Evolutionary conservation across 495 filamentous ascomycete genomes (phyloP).

Genomic region (Aspergillus taichungensis): DNA sequence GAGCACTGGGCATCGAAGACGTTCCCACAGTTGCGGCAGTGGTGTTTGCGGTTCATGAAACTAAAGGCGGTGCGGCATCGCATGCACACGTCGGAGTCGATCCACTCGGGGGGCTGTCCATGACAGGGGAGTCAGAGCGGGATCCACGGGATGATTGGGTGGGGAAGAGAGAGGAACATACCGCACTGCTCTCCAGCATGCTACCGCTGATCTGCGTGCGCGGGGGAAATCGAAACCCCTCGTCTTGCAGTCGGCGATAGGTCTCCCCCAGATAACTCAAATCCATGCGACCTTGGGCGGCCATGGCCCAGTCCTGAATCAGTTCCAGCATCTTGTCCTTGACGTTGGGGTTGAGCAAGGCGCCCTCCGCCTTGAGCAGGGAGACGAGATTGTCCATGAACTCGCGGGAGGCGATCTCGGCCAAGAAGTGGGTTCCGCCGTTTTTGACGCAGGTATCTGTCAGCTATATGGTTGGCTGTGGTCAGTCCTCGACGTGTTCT

Average conservation of each 20-base stretch:
- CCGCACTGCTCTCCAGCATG: conserved; percentile 94
- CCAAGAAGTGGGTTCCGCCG: conserved; percentile 90
- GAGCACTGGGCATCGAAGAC: conserved; percentile 94
- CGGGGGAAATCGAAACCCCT: conserved; percentile 86
- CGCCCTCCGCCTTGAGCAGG: conserved; percentile 70
- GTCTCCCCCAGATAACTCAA: conserved; percentile 80
- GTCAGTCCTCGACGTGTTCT: conserved; percentile 14
- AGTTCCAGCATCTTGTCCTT: conserved; percentile 84
- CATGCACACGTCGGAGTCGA: conserved; percentile 98
- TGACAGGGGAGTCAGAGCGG: not conserved
- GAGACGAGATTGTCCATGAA: conserved; percentile 97
- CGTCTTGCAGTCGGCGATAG: conserved; percentile 69
- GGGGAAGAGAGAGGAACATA: conserved; percentile 40
- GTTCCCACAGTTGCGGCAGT: conserved; percentile 95
- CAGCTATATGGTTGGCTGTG: conserved; percentile 39
- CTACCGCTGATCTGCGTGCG: conserved; percentile 78
- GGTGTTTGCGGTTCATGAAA: conserved; percentile 96
- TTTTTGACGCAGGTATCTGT: conserved; percentile 99
- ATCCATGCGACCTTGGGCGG: conserved; percentile 76
- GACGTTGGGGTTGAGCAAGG: conserved; percentile 73
- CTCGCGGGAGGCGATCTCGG: conserved; percentile 90
- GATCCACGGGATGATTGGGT: not conserved
- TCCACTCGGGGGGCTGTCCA: conserved; percentile 86
- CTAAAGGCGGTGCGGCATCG: conserved; percentile 90
- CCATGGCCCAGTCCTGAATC: conserved; percentile 88